phyloP scores from a whole-genome alignment of 257 asterid genomes.

The Solanum virginianum region DNA sequence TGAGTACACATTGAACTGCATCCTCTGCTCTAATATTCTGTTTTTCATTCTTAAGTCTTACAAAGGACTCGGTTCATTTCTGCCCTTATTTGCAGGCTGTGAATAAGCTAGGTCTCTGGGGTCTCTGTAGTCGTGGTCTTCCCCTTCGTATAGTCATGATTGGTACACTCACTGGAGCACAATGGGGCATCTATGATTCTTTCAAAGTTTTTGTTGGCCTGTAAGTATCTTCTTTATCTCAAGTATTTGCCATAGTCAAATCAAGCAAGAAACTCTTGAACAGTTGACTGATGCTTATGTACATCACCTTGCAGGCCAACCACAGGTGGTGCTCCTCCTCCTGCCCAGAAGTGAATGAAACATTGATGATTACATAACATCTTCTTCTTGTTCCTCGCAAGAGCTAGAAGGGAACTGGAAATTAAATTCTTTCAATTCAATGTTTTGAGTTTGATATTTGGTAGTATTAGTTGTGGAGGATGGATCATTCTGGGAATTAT shows the following conservation, averaged over 20 bases:
- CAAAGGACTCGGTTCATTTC: not conserved
- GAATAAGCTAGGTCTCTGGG: constrained; percentile 20
- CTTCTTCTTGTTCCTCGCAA: not conserved
- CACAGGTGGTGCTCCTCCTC: constrained; percentile 62
- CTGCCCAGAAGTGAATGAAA: not conserved
- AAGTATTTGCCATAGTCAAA: not conserved
- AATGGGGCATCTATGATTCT: constrained; percentile 78
- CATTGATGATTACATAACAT: not conserved
- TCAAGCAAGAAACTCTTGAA: not conserved
- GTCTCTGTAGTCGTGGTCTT: constrained; percentile 29
- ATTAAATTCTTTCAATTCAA: not conserved
- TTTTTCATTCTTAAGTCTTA: not conserved
- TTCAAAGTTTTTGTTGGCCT: constrained; percentile 68
- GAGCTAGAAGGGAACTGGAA: not conserved
- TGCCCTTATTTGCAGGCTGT: constrained; percentile 16
- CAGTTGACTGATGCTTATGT: not conserved
- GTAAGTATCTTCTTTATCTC: constrained; percentile 24
- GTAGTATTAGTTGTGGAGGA: not conserved
- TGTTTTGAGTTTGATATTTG: not conserved
- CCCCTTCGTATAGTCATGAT: constrained; percentile 56
- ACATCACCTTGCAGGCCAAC: constrained; percentile 53
- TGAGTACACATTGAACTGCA: constrained; percentile 8
- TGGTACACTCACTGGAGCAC: constrained; percentile 65
- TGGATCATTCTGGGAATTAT: not conserved
- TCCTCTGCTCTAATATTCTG: not conserved